Conservation (phyloP, 208 protist genomes). For the Wallacemonas sp. region DNA sequence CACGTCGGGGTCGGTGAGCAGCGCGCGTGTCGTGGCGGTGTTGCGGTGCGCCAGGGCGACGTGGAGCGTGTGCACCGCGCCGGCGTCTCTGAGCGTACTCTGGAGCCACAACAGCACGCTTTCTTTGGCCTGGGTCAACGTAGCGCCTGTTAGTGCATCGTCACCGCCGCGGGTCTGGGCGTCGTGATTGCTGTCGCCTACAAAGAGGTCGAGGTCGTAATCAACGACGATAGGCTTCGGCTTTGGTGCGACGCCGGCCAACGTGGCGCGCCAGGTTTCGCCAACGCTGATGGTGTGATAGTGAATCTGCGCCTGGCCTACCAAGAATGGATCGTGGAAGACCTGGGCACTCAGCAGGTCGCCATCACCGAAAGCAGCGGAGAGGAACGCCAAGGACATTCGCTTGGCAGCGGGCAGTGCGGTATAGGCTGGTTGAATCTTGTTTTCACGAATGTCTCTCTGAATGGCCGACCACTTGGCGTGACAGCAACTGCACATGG, state of each 20-base stretch:
- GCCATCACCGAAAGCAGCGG: constrained; percentile 35
- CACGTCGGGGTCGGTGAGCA: constrained; percentile 12
- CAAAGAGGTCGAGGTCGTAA: too few relatives aligned
- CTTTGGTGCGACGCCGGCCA: too few relatives aligned
- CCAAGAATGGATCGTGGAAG: constrained; percentile 19
- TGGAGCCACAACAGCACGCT: constrained; percentile 1
- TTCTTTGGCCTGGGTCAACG: not conserved
- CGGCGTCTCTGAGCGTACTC: constrained; percentile 8
- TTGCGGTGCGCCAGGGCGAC: constrained; percentile 25
- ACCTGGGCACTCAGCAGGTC: constrained; percentile 45
- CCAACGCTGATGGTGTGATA: constrained; percentile 1
- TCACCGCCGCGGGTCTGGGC: too few relatives aligned
- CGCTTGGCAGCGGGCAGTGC: constrained; percentile 25
- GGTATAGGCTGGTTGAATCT: constrained; percentile 26
- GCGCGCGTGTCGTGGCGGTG: constrained; percentile 8
- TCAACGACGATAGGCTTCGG: too few relatives aligned
- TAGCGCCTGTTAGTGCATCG: too few relatives aligned
- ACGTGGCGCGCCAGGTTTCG: not conserved
- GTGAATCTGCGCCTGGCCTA: not conserved
- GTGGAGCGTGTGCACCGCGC: constrained; percentile 31
- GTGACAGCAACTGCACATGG: constrained; percentile 53
- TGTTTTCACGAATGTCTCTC: constrained; percentile 10
- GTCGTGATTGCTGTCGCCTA: too few relatives aligned
- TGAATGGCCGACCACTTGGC: constrained; percentile 34
- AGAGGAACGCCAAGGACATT: constrained; percentile 28